Conservation (phyloP, 805 yeast genomes). For the Barnettozyma wickerhamii region DNA sequence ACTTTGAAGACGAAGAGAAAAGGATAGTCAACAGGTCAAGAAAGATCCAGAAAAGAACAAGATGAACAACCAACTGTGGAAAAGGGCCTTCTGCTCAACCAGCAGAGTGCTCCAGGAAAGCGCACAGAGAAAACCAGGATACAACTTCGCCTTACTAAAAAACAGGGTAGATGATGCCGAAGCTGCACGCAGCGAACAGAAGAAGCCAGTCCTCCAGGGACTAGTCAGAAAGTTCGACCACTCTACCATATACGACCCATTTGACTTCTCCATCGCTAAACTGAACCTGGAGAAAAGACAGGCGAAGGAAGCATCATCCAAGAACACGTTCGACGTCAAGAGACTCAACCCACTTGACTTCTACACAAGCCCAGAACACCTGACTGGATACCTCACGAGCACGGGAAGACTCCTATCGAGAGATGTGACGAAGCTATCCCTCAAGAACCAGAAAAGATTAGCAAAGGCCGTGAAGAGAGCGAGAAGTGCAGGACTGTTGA, state of each 20-base stretch:
- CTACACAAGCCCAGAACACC: constrained; percentile 65
- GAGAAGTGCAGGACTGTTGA: constrained; percentile 73
- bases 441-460: constrained; percentile 28
- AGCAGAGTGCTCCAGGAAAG: not conserved
- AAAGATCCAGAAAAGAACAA: no score
- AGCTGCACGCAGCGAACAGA: not conserved
- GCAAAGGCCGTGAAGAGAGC: constrained; percentile 78
- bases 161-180: not conserved
- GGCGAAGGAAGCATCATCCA: constrained; percentile 20
- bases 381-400: constrained; percentile 60
- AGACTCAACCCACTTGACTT: constrained; percentile 66
- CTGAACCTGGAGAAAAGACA: constrained; percentile 44
- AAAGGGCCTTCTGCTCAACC: constrained; percentile 2
- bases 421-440: constrained; percentile 33
- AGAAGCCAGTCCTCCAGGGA: constrained; percentile 4
- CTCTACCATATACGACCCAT: constrained; percentile 69
- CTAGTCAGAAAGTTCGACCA: constrained; percentile 44
- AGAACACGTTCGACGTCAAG: constrained; percentile 34
- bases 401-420: constrained; percentile 78
- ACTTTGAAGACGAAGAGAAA: no score
- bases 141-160: not conserved
- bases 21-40: no score
- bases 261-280: constrained; percentile 67
- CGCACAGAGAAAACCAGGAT: not conserved
- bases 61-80: not conserved